Conservation (phyloP, 352 stramenopile species). For the Pythium monospermum region DNA sequence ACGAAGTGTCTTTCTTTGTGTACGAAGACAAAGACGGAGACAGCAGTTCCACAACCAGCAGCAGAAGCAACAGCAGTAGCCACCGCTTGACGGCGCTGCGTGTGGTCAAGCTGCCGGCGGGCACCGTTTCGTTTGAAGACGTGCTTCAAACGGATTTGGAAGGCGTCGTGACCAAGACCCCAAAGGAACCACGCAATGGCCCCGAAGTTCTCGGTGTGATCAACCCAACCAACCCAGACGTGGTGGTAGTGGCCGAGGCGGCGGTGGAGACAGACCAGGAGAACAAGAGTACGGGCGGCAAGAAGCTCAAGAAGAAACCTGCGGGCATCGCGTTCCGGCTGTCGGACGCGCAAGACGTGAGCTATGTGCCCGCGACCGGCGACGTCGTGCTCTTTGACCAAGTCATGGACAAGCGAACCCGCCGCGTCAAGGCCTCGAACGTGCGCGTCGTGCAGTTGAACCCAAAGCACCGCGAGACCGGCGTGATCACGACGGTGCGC, state of each 20-base stretch:
- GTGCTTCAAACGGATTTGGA: slow-evolving; percentile 49
- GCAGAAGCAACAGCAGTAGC: slow-evolving; percentile 2
- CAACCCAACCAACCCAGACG: slow-evolving; percentile 19
- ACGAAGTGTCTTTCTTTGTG: slow-evolving; percentile 79
- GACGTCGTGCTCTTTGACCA: slow-evolving; percentile 68
- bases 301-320: slow-evolving; percentile 41
- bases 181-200: slow-evolving; percentile 60
- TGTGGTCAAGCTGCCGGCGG: slow-evolving; percentile 53
- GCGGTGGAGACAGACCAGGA: slow-evolving; percentile 14
- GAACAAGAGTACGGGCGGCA: slow-evolving; percentile 5
- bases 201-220: slow-evolving; percentile 59
- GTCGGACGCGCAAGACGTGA: slow-evolving; percentile 57
- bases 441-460: slow-evolving; percentile 59
- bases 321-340: slow-evolving; percentile 43
- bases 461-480: slow-evolving; percentile 58
- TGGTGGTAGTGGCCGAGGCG: not conserved
- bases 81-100: slow-evolving; percentile 53
- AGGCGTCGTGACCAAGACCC: slow-evolving; percentile 52
- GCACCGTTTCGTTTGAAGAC: slow-evolving; percentile 62
- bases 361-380: slow-evolving; percentile 50
- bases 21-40: slow-evolving; percentile 62
- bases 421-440: slow-evolving; percentile 52
- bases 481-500: slow-evolving; percentile 62
- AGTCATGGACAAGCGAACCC: slow-evolving; percentile 63
- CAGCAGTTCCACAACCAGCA: slow-evolving; percentile 16